phyloP scores from a whole-genome alignment of 768 basidiomycete species.

The Boletus subcaerulescens region DNA sequence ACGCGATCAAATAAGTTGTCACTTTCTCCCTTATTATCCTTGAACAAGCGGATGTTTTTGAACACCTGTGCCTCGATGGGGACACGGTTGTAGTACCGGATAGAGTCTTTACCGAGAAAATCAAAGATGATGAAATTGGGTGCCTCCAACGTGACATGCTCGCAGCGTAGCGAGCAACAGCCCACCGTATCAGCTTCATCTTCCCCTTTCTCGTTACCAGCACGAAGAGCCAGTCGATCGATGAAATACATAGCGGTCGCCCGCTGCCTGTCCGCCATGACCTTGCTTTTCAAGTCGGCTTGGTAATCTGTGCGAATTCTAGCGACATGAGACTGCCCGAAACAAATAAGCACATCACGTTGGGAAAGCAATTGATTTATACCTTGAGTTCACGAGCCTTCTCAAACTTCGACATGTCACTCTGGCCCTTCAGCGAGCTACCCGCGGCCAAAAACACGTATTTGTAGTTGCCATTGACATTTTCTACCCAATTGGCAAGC shows the following conservation, averaged over 20 bases:
- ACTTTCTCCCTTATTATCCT: slow-evolving; percentile 83
- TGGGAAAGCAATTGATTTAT: background rate
- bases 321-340: slow-evolving; percentile 77
- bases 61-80: slow-evolving; percentile 89
- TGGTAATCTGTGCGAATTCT: slow-evolving; percentile 88
- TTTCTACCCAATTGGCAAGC: slow-evolving; percentile 99
- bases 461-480: slow-evolving; percentile 92
- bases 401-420: slow-evolving; percentile 97
- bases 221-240: slow-evolving; percentile 93
- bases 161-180: slow-evolving; percentile 95
- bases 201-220: slow-evolving; percentile 99
- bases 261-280: slow-evolving; percentile 92
- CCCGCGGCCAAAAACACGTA: slow-evolving; percentile 99
- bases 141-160: slow-evolving; percentile 90
- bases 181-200: slow-evolving; percentile 99
- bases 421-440: slow-evolving; percentile 96
- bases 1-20: slow-evolving; percentile 95
- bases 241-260: slow-evolving; percentile 99
- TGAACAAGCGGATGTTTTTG: slow-evolving; percentile 98
- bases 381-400: slow-evolving; percentile 97
- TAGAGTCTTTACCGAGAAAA: slow-evolving; percentile 99
- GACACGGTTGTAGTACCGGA: slow-evolving; percentile 92
- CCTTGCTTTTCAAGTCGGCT: slow-evolving; percentile 79
- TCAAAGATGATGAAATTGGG: slow-evolving; percentile 91
- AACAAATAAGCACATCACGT: slow-evolving; percentile 4